Evolutionary conservation across 805 yeast genomes (phyloP), one percentile per base, ranked within the genome.

Genomic region (Candida corydali): DNA sequence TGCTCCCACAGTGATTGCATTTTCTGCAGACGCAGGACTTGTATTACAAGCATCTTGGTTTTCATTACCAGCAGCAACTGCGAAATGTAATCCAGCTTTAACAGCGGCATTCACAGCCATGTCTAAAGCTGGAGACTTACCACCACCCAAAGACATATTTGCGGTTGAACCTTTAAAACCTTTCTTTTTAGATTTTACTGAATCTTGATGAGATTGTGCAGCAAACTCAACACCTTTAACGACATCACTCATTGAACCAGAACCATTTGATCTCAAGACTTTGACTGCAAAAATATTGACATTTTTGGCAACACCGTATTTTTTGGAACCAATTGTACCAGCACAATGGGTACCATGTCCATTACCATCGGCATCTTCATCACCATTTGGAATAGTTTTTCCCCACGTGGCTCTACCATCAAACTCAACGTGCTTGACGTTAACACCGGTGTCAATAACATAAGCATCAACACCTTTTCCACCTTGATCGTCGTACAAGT

Each of bases 301-400:
- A 36, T 76, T 69, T 63, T 87, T 86, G 39, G 95, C 89, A 38
- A 86, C 86, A 65, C 96, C 96, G 46, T 81, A 86, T 36, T 76
- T 67, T 42, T 70, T 69, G 16, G 93, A 83, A 34, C 82, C 96
- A 51, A 89, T 86, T 24, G 94, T 87, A 63, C 96, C 97, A n/a
- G 96, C 95, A 67, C 94, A 86, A 55, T 88, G 97, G 31, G 96
- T 86, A 54, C 97, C 97, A 63, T 88, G 97, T 35, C 96, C 97
- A 52, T 86, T 84, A 36, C 87, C 93, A 58, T 89, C 96, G 29
- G 70, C 52, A 47, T 81, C 87, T 37, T 72, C 73, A 49, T 79
- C 86, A 51, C 80, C 82, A 36, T 61, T 50, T 47, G 94, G 95
- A 47, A 86, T 70, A 40, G 94, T 86, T 34, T 80, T 73, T 49